phyloP scores from a whole-genome alignment of 768 basidiomycete genomes.

The Russula brevipes region DNA sequence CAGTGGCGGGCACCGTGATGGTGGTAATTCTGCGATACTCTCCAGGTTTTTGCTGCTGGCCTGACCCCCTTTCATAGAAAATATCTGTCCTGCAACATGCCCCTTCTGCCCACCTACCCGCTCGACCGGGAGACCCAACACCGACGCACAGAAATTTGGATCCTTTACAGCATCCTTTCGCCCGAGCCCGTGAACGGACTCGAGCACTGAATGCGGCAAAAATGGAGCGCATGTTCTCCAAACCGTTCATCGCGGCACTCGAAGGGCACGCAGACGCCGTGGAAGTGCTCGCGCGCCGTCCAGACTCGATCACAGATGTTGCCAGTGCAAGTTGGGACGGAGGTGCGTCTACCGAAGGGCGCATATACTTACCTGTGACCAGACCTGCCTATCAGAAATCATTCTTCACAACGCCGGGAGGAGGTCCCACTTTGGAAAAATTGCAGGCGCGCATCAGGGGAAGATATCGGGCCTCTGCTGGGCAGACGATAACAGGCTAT shows the following conservation, averaged over 20 bases:
- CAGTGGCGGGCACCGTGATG: neutral
- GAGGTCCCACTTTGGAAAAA: conserved; percentile 47
- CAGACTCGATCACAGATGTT: conserved; percentile 16
- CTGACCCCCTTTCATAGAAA: conserved; percentile 47
- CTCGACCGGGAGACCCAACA: conserved; percentile 74
- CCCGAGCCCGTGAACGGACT: conserved; percentile 86
- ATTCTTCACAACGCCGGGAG: conserved; percentile 77
- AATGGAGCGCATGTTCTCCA: conserved; percentile 97
- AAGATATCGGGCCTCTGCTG: conserved; percentile 83
- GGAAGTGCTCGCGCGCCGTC: conserved; percentile 14
- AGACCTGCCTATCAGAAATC: conserved; percentile 49
- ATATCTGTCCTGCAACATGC: conserved; percentile 84
- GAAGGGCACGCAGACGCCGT: conserved; percentile 68
- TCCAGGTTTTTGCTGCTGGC: neutral
- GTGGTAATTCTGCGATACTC: conserved; percentile 10
- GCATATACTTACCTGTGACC: neutral
- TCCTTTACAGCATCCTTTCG: conserved; percentile 93
- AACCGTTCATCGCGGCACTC: conserved; percentile 84
- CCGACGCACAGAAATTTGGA: conserved; percentile 90
- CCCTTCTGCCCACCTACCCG: conserved; percentile 65
- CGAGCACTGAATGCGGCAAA: conserved; percentile 94
- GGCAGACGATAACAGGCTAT: conserved; percentile 52
- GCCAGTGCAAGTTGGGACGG: conserved; percentile 85
- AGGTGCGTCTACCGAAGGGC: conserved; percentile 46
- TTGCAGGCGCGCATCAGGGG: conserved; percentile 74